Evolutionary conservation across 768 basidiomycete species (phyloP).

Genomic region (Auricularia sp.): DNA sequence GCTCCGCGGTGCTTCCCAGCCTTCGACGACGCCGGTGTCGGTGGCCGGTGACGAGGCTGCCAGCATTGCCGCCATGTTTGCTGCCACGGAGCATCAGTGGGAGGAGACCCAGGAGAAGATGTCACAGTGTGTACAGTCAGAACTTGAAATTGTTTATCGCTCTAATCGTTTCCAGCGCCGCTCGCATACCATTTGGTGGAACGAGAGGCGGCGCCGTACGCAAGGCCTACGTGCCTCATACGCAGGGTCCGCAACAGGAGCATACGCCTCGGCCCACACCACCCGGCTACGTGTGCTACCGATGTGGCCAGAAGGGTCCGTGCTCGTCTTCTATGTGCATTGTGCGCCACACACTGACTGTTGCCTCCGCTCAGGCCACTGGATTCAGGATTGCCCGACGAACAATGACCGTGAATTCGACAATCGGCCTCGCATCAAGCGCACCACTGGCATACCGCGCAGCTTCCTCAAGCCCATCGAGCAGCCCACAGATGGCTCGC

Average conservation of each 20-base stretch:
- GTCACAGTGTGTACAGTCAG: constrained; percentile 78
- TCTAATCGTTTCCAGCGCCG: constrained; percentile 41
- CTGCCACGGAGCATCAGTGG: constrained; percentile 90
- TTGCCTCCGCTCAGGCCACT: constrained; percentile 72
- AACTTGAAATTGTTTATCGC: constrained; percentile 40
- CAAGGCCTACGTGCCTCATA: constrained; percentile 40
- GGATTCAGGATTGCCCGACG: constrained; percentile 99
- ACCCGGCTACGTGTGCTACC: constrained; percentile 94
- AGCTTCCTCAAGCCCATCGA: constrained; percentile 97
- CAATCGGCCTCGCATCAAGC: constrained; percentile 88
- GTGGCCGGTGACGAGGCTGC: constrained; percentile 74
- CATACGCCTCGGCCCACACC: constrained; percentile 68
- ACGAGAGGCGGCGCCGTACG: constrained; percentile 50
- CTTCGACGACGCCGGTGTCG: constrained; percentile 16
- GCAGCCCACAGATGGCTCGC: constrained; percentile 60
- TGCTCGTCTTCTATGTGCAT: neutral
- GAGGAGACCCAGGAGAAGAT: constrained; percentile 99
- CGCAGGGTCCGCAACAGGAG: constrained; percentile 41
- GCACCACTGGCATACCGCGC: constrained; percentile 96
- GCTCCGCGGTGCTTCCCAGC: constrained; percentile 12
- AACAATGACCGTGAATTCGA: constrained; percentile 94
- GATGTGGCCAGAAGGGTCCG: constrained; percentile 91
- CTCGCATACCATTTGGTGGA: constrained; percentile 50
- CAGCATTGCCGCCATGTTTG: constrained; percentile 98
- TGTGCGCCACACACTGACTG: neutral